Evolutionary conservation across 345 rosid species (phyloP).

Genomic region (Lepidium sativum): DNA sequence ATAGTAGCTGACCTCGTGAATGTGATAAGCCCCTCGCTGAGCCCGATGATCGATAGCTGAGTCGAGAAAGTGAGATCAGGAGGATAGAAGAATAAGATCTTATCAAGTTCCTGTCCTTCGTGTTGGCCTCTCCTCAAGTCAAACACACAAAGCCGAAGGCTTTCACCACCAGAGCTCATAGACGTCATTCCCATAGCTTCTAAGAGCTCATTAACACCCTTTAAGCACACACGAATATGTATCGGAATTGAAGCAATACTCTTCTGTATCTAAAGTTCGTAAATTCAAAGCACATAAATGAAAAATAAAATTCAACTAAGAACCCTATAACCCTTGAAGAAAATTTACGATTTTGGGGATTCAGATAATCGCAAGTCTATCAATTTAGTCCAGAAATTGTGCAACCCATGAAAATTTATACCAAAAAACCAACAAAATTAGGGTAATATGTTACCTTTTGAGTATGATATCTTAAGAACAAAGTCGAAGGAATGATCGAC

Average conservation of each 20-base stretch:
- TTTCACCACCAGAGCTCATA: slow-evolving; percentile 40
- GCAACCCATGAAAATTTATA: neutral
- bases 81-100: slow-evolving; percentile 75
- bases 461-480: neutral
- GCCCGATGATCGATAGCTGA: slow-evolving; percentile 86
- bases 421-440: neutral
- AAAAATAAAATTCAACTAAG: neutral
- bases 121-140: slow-evolving; percentile 88
- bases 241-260: neutral
- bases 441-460: slow-evolving; percentile 10
- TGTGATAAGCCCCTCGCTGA: slow-evolving; percentile 93
- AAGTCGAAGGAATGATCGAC: slow-evolving; percentile 2
- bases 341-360: neutral
- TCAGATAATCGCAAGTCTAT: neutral
- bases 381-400: neutral
- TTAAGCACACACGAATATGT: neutral
- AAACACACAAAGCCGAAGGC: slow-evolving; percentile 65
- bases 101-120: slow-evolving; percentile 91
- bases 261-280: neutral
- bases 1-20: slow-evolving; percentile 81
- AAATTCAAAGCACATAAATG: neutral
- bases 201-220: slow-evolving; percentile 12
- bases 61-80: slow-evolving; percentile 66
- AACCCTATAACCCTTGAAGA: neutral
- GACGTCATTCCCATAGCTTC: slow-evolving; percentile 43